Percentiles rank a stretch among this genome's conserved stretches.
phyloP scores from a whole-genome alignment of 345 rosid genomes.

The Anacardium occidentale region DNA sequence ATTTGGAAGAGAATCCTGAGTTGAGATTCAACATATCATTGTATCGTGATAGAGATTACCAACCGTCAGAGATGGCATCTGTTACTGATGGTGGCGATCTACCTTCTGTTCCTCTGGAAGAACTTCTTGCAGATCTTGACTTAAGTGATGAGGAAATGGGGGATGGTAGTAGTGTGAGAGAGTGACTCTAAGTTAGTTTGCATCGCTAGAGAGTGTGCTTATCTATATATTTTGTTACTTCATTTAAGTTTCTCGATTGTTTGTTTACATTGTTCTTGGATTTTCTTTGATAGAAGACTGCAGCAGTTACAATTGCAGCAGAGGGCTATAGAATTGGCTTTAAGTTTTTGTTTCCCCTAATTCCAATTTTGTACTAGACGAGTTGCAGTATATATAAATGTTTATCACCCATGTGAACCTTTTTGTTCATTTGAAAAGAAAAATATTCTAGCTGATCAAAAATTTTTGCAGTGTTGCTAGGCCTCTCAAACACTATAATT shows the following conservation, averaged over 20 bases:
- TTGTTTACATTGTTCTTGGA: too few species aligned
- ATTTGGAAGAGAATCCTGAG: conserved; percentile 22
- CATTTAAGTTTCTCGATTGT: background rate
- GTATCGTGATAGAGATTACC: conserved; percentile 51
- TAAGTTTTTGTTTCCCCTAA: background rate
- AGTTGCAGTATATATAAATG: background rate
- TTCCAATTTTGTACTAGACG: background rate
- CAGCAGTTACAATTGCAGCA: background rate
- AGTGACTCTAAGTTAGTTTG: conserved; percentile 20
- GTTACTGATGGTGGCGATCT: conserved; percentile 54
- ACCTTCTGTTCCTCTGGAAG: conserved; percentile 48
- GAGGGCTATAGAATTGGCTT: background rate
- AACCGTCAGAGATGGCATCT: conserved; percentile 56
- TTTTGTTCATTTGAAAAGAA: background rate
- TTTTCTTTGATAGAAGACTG: background rate
- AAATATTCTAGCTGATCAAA: too few species aligned
- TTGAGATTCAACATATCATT: conserved; percentile 36
- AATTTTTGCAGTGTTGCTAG: too few species aligned
- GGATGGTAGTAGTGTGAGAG: conserved; percentile 38
- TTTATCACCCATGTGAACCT: background rate
- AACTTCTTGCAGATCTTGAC: conserved; percentile 56
- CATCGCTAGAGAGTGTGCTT: background rate
- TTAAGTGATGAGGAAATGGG: conserved; percentile 37
- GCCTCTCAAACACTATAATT: too few species aligned
- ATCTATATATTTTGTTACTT: background rate